Conservation (phyloP, 1,284 basidiomycete genomes). For the Melampsora americana region DNA sequence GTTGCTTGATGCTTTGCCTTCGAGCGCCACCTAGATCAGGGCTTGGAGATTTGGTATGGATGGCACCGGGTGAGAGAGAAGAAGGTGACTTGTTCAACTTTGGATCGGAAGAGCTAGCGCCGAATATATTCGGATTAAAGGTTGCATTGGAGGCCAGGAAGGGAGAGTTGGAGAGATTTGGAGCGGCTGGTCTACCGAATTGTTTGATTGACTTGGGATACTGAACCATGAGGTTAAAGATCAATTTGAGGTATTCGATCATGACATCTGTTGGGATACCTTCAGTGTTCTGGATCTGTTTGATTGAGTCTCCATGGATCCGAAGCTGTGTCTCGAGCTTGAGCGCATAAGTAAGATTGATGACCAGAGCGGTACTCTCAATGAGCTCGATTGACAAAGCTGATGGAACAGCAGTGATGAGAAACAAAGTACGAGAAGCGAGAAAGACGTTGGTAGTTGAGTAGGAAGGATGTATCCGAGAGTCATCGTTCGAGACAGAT, state of each 20-base stretch:
- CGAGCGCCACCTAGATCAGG: not conserved
- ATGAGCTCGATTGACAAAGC: constrained; percentile 32
- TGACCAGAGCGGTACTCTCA: constrained; percentile 57
- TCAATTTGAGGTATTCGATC: constrained; percentile 70
- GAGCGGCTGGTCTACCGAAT: constrained; percentile 3
- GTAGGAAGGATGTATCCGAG: not conserved
- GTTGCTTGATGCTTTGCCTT: constrained; percentile 10
- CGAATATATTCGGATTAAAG: too few species aligned
- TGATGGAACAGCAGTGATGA: constrained; percentile 54
- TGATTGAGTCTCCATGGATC: constrained; percentile 58
- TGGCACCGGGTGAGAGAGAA: not conserved
- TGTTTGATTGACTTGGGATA: constrained; percentile 58
- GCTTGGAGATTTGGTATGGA: not conserved
- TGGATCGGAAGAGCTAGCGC: not conserved
- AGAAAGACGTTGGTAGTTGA: constrained; percentile 61
- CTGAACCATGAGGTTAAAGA: constrained; percentile 70
- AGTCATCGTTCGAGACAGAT: not conserved
- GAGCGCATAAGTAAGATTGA: constrained; percentile 63
- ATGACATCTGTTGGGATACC: constrained; percentile 67
- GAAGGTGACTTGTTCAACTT: constrained; percentile 1
- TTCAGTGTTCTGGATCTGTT: constrained; percentile 58
- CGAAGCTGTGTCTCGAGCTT: constrained; percentile 59
- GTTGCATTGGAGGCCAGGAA: not conserved
- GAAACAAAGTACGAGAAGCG: constrained; percentile 69
- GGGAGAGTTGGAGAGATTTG: not conserved